Conservation (phyloP, 2,329 filamentous ascomycete genomes). For the Canariomyces notabilis region DNA sequence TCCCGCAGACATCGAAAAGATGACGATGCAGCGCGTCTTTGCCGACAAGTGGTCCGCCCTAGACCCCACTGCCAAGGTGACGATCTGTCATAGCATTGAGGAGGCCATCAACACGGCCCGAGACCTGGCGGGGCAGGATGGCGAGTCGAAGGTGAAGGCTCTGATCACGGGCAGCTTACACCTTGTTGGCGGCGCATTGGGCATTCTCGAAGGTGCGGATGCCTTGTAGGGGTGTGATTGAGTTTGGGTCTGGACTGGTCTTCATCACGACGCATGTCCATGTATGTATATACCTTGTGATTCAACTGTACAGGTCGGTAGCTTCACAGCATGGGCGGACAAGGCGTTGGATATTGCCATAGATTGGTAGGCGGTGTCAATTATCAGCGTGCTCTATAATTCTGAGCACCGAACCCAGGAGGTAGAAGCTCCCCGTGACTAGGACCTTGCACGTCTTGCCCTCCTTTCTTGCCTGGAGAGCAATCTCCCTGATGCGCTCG, state of each 20-base stretch:
- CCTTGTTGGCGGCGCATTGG: slow-evolving; percentile 39
- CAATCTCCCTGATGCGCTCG: slow-evolving; percentile 12
- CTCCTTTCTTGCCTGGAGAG: slow-evolving; percentile 27
- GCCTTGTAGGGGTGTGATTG: slow-evolving; percentile 24
- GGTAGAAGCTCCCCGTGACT: slow-evolving; percentile 58
- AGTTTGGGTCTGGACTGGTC: neutral
- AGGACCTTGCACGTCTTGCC: slow-evolving; percentile 24
- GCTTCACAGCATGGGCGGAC: slow-evolving; percentile 5
- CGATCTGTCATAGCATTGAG: slow-evolving; percentile 49
- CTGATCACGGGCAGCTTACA: slow-evolving; percentile 46
- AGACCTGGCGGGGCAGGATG: slow-evolving; percentile 28
- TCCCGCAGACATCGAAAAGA: slow-evolving; percentile 45
- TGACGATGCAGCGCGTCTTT: slow-evolving; percentile 50
- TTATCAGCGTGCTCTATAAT: slow-evolving; percentile 20
- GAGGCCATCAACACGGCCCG: slow-evolving; percentile 48
- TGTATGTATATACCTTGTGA: slow-evolving; percentile 6
- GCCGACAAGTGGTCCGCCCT: slow-evolving; percentile 46
- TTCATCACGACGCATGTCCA: slow-evolving; percentile 12
- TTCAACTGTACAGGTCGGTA: slow-evolving; percentile 14
- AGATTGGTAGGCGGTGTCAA: slow-evolving; percentile 5
- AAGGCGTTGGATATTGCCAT: neutral
- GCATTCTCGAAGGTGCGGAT: slow-evolving; percentile 29
- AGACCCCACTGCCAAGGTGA: slow-evolving; percentile 42
- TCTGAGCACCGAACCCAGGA: slow-evolving; percentile 45
- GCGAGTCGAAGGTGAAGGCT: slow-evolving; percentile 36